phyloP scores from a whole-genome alignment of 1,284 basidiomycete genomes.

The Moniliella sp. region DNA sequence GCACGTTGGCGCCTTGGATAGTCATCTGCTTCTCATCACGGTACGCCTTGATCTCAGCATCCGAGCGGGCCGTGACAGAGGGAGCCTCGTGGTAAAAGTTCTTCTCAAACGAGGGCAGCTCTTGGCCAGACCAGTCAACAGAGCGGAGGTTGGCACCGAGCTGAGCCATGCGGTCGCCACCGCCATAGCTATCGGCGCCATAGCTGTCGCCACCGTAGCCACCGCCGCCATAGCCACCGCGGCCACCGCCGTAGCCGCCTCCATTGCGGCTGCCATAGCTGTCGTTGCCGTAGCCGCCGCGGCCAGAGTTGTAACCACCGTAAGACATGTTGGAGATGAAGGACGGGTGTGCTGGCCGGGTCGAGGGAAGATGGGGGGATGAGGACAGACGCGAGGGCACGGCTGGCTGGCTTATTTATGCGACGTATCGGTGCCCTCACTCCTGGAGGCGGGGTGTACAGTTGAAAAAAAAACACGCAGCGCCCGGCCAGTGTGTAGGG shows the following conservation, averaged over 20 bases:
- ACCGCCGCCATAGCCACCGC: conserved; percentile 8
- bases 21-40: conserved; percentile 53
- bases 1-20: conserved; percentile 69
- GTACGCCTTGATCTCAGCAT: conserved; percentile 72
- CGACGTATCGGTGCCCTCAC: too few species aligned
- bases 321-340: too few species aligned
- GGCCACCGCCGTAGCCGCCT: conserved; percentile 6
- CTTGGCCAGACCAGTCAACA: background rate
- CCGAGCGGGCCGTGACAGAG: conserved; percentile 53
- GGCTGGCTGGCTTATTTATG: too few species aligned
- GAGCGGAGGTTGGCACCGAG: conserved; percentile 46
- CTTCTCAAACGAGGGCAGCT: background rate
- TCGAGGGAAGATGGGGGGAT: too few species aligned
- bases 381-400: too few species aligned
- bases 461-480: too few species aligned
- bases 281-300: conserved; percentile 6
- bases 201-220: conserved; percentile 8
- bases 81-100: conserved; percentile 95
- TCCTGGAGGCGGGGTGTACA: too few species aligned
- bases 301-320: conserved; percentile 21
- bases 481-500: too few species aligned
- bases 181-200: conserved; percentile 14
- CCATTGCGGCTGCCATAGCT: conserved; percentile 14
- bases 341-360: too few species aligned
- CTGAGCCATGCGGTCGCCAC: conserved; percentile 57